Evolutionary conservation across 352 stramenopile species (phyloP).

Genomic region (Phytopythium helicoides): DNA sequence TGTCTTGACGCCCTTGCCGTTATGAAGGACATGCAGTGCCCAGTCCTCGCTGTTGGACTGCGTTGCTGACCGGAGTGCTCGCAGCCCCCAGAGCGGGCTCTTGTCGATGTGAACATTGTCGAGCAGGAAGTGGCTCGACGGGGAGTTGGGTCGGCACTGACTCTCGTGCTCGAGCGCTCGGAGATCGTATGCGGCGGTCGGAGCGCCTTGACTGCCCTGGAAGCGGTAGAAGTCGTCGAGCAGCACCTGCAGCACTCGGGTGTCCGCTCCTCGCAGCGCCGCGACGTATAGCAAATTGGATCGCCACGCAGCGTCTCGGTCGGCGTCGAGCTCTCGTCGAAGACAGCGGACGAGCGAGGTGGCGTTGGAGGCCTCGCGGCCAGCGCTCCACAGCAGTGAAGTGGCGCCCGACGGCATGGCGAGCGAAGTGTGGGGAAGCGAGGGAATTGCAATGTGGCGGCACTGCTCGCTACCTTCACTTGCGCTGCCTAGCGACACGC

Average conservation of each 20-base stretch:
- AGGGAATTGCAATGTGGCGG: no score
- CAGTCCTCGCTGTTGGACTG: constrained; percentile 2
- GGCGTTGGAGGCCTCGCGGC: no score
- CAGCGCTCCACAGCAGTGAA: no score
- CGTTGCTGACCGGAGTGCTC: not conserved
- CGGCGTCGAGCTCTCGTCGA: no score
- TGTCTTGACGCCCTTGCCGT: not conserved
- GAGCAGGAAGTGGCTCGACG: not conserved
- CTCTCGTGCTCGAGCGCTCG: not conserved
- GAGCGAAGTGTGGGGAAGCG: no score
- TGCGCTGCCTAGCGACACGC: no score
- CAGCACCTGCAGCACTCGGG: not conserved
- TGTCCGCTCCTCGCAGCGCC: not conserved
- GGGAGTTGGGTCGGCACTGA: not conserved
- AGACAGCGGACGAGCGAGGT: no score
- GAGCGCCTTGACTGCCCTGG: not conserved
- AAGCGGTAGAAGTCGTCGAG: not conserved
- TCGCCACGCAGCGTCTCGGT: not conserved
- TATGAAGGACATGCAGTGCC: not conserved
- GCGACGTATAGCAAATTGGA: not conserved
- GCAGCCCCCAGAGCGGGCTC: not conserved
- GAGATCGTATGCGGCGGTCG: not conserved
- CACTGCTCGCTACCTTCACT: no score
- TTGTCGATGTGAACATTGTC: not conserved
- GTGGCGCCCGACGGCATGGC: no score